Conservation (phyloP, 1,139 yeast genomes). For the Scheffersomyces quercinus region DNA sequence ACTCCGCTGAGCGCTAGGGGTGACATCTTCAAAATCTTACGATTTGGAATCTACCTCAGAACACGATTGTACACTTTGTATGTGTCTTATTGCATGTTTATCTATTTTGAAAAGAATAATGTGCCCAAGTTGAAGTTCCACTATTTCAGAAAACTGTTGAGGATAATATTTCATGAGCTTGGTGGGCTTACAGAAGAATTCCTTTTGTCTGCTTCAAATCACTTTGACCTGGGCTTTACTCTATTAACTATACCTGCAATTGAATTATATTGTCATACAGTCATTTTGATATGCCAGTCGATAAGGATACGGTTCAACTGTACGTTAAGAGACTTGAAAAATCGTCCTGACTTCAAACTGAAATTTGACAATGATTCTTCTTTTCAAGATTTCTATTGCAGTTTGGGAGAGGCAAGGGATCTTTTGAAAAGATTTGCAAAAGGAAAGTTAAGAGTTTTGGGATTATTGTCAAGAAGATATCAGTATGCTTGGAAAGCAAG, state of each 20-base stretch:
- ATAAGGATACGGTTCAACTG: constrained; percentile 4
- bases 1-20: background rate
- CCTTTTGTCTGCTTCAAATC: constrained; percentile 5
- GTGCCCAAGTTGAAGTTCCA: constrained; percentile 16
- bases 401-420: background rate
- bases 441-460: background rate
- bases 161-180: constrained; percentile 17
- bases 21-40: background rate
- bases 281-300: background rate
- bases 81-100: constrained; percentile 19
- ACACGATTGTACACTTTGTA: constrained; percentile 14
- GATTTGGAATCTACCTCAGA: constrained; percentile 1
- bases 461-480: constrained; percentile 10
- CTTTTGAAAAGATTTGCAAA: background rate
- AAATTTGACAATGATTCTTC: constrained; percentile 3
- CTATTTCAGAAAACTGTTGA: constrained; percentile 20
- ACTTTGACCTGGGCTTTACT: constrained; percentile 10
- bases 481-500: constrained; percentile 12
- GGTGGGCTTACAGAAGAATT: constrained; percentile 1
- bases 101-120: constrained; percentile 21
- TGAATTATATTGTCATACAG: constrained; percentile 1
- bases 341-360: constrained; percentile 2
- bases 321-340: constrained; percentile 1
- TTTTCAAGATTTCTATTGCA: background rate
- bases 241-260: constrained; percentile 5